A percentile compares a stretch with the other conserved stretches of the same genome.
phyloP scores from a whole-genome alignment of 192 early-diverging fungal species.

The Hyaloraphidium curvatum region DNA sequence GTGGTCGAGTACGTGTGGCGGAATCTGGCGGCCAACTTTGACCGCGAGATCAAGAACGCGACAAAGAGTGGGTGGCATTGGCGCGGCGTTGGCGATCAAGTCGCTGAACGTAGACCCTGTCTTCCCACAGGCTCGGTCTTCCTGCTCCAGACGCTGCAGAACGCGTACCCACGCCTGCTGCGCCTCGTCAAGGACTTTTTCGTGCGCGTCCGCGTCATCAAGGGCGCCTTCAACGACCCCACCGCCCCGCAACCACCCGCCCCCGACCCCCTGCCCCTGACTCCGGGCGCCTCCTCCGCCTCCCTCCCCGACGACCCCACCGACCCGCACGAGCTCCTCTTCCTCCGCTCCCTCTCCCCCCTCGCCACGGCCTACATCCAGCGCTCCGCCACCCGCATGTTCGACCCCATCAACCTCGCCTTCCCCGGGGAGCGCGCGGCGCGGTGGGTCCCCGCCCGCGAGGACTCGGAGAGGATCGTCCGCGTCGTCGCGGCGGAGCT shows the following conservation, averaged over 20 bases:
- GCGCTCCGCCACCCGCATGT: slow-evolving; percentile 30
- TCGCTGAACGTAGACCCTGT: slow-evolving; percentile 6
- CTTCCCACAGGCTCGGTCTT: slow-evolving; percentile 11
- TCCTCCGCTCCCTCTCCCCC: slow-evolving; percentile 6
- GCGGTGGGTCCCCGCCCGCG: slow-evolving; percentile 16
- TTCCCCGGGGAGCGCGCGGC: slow-evolving; percentile 29
- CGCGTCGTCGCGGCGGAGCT: slow-evolving; percentile 16
- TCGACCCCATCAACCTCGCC: slow-evolving; percentile 39
- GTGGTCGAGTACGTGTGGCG: slow-evolving; percentile 19
- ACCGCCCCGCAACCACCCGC: too few relatives aligned
- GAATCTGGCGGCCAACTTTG: slow-evolving; percentile 13
- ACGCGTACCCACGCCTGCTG: slow-evolving; percentile 27
- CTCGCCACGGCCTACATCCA: slow-evolving; percentile 32
- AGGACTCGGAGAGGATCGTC: slow-evolving; percentile 33
- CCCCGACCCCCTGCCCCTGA: too few relatives aligned
- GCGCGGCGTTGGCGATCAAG: neutral
- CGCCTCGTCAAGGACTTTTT: slow-evolving; percentile 28
- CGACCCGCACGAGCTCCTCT: too few relatives aligned
- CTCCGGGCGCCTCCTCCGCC: too few relatives aligned
- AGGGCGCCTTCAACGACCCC: too few relatives aligned
- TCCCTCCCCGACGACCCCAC: too few relatives aligned
- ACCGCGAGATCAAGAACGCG: slow-evolving; percentile 16
- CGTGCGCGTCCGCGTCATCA: too few relatives aligned
- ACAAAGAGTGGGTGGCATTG: slow-evolving; percentile 15
- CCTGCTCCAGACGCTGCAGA: slow-evolving; percentile 22